Evolutionary conservation across 345 rosid species (phyloP).

Genomic region (Geranium rotundifolium): DNA sequence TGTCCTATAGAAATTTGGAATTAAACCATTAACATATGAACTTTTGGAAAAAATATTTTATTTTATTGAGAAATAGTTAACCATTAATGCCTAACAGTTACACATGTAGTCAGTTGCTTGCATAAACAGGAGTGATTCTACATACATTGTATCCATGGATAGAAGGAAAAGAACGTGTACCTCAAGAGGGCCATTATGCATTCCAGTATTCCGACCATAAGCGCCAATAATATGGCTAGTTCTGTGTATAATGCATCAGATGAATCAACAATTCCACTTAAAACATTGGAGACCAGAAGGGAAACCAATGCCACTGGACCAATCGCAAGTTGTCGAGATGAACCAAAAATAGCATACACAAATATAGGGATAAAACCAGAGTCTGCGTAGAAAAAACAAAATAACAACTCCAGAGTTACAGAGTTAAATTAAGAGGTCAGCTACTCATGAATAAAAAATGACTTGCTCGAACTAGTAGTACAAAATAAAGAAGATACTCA

Average conservation of each 20-base stretch:
- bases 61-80: neutral
- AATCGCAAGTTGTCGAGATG: conserved; percentile 95
- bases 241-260: conserved; percentile 69
- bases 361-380: conserved; percentile 87
- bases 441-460: no score
- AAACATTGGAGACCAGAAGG: conserved; percentile 85
- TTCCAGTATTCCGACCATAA: conserved; percentile 89
- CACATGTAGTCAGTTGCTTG: neutral
- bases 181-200: conserved; percentile 92
- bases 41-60: neutral
- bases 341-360: conserved; percentile 79
- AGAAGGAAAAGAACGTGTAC: conserved; percentile 25
- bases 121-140: neutral
- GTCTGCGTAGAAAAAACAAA: conserved; percentile 43
- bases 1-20: neutral
- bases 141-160: neutral
- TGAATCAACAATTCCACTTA: conserved; percentile 55
- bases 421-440: neutral
- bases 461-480: neutral
- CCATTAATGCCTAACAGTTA: neutral
- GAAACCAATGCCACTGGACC: conserved; percentile 99
- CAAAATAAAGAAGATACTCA: neutral
- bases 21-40: neutral
- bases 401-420: conserved; percentile 4
- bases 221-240: conserved; percentile 80